Evolutionary conservation across 2,329 filamentous ascomycete genomes (phyloP).

Genomic region (Ustulina deusta): DNA sequence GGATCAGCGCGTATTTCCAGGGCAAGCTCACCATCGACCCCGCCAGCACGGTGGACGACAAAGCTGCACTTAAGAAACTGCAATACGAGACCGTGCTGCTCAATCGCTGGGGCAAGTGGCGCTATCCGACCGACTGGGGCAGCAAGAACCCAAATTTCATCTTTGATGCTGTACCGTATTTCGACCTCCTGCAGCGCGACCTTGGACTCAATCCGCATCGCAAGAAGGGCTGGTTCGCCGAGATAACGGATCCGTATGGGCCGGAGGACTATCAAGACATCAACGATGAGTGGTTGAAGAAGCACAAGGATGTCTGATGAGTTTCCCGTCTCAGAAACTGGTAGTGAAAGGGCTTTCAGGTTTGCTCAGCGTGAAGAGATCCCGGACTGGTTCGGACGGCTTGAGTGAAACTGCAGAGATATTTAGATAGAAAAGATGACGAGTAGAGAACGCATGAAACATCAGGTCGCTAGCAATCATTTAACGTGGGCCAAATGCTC

Average conservation of each 20-base stretch:
- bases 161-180: constrained; percentile 80
- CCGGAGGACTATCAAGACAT: constrained; percentile 68
- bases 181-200: constrained; percentile 76
- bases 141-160: constrained; percentile 74
- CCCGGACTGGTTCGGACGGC: no score
- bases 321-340: no score
- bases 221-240: constrained; percentile 65
- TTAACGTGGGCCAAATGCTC: no score
- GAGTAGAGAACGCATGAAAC: no score
- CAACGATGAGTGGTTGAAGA: constrained; percentile 62
- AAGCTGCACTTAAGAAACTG: constrained; percentile 47
- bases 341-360: no score
- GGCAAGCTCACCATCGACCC: constrained; percentile 45
- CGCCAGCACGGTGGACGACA: neutral
- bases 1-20: constrained; percentile 69
- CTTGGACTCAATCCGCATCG: constrained; percentile 69
- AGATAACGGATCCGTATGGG: constrained; percentile 68
- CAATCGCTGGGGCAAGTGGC: constrained; percentile 76
- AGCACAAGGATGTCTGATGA: no score
- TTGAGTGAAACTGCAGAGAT: no score
- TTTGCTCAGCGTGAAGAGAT: no score
- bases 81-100: constrained; percentile 70
- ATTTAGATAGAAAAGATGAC: no score
- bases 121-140: constrained; percentile 75
- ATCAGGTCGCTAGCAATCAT: no score